phyloP scores from a whole-genome alignment of 371 early-diverging fungal genomes.

The Zychaea mexicana region DNA sequence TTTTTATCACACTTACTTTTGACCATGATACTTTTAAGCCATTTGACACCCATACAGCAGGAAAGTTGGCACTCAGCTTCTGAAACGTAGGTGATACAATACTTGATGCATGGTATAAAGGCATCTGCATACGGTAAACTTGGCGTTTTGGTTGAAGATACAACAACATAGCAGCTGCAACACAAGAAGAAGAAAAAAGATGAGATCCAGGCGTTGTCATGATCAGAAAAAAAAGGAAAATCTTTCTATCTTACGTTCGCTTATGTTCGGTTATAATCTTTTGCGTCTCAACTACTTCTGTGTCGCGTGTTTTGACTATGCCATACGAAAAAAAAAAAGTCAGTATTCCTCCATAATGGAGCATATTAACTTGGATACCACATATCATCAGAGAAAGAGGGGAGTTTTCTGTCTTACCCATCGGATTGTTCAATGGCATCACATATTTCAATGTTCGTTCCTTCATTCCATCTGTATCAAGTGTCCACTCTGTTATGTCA shows the following conservation, averaged over 20 bases:
- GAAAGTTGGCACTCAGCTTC: conserved; percentile 36
- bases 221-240: too few relatives aligned
- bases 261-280: conserved; percentile 41
- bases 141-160: conserved; percentile 42
- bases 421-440: conserved; percentile 60
- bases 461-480: conserved; percentile 15
- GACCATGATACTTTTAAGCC: conserved; percentile 56
- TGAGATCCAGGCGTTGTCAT: too few relatives aligned
- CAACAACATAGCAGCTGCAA: conserved; percentile 36
- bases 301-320: conserved; percentile 53
- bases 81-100: conserved; percentile 51
- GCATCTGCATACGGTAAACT: conserved; percentile 60
- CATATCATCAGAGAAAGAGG: too few relatives aligned
- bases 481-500: conserved; percentile 21
- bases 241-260: conserved; percentile 24
- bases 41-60: conserved; percentile 55
- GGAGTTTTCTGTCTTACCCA: conserved; percentile 28
- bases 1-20: conserved; percentile 30
- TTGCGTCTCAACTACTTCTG: conserved; percentile 58
- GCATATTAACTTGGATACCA: too few relatives aligned
- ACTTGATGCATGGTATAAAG: conserved; percentile 51
- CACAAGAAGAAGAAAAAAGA: too few relatives aligned
- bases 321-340: not conserved
- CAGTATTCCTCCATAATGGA: not conserved
- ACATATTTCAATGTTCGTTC: conserved; percentile 49